Conservation (phyloP, 2,329 filamentous ascomycete genomes). For the Fusarium nanum region DNA sequence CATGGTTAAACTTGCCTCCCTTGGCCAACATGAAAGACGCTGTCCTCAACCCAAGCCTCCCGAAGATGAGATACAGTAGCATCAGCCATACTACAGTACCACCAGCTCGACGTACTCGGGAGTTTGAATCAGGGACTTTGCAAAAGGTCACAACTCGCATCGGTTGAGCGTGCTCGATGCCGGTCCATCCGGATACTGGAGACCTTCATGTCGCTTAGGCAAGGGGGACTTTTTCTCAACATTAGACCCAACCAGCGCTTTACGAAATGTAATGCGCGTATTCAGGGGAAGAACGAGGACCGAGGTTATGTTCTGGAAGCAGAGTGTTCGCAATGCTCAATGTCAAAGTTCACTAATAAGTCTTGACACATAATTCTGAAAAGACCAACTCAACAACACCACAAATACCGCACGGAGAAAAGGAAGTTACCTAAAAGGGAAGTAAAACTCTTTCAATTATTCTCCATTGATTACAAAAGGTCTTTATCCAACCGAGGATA, state of each 20-base stretch:
- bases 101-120: neutral
- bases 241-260: neutral
- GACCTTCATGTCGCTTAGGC: neutral
- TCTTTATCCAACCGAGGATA: conserved; percentile 36
- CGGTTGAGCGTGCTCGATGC: neutral
- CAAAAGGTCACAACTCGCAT: neutral
- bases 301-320: conserved; percentile 28
- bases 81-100: neutral
- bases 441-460: conserved; percentile 6
- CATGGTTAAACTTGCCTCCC: neutral
- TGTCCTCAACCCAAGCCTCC: neutral
- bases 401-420: conserved; percentile 34
- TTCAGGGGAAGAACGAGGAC: conserved; percentile 8
- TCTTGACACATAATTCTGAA: neutral
- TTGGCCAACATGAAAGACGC: too few species aligned
- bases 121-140: neutral
- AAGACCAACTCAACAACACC: neutral
- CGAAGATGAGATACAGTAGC: neutral
- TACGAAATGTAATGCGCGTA: neutral
- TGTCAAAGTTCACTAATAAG: too few species aligned
- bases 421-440: conserved; percentile 37
- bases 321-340: neutral
- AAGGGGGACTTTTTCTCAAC: neutral
- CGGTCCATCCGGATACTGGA: conserved; percentile 1
- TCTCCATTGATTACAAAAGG: conserved; percentile 7